phyloP scores from a whole-genome alignment of 805 yeast genomes.

The Lipomyces yamanashiensis region DNA sequence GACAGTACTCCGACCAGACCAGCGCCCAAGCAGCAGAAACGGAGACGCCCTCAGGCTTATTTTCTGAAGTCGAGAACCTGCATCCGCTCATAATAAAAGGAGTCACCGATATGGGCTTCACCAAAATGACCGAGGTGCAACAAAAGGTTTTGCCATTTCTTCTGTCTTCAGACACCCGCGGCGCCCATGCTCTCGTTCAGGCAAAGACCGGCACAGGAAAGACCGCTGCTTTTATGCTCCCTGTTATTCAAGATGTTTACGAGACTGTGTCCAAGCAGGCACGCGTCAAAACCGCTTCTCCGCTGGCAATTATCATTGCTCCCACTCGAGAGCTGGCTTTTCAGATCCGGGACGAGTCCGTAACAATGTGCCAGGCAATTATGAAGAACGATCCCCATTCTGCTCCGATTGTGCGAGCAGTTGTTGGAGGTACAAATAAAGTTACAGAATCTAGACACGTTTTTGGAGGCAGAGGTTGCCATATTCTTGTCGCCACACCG shows the following conservation, averaged over 20 bases:
- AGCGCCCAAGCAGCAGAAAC: too few relatives aligned
- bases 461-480: slow-evolving; percentile 76
- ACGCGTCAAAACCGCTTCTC: slow-evolving; percentile 58
- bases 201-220: slow-evolving; percentile 99
- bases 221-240: slow-evolving; percentile 83
- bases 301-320: slow-evolving; percentile 75
- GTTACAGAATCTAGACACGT: slow-evolving; percentile 2
- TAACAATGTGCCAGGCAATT: neutral
- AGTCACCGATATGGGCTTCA: neutral
- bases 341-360: slow-evolving; percentile 59
- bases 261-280: slow-evolving; percentile 49
- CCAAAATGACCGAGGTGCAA: slow-evolving; percentile 29
- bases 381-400: neutral
- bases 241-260: slow-evolving; percentile 76
- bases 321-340: slow-evolving; percentile 96
- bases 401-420: slow-evolving; percentile 1
- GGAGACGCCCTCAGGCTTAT: neutral
- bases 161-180: slow-evolving; percentile 47
- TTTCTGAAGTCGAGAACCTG: neutral
- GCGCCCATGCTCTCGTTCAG: slow-evolving; percentile 77
- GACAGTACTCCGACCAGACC: neutral
- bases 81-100: neutral
- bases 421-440: slow-evolving; percentile 27
- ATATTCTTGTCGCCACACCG: slow-evolving; percentile 93
- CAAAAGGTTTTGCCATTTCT: slow-evolving; percentile 23